Conservation (phyloP, 768 basidiomycete genomes). For the Leucogyrophana mollusca region DNA sequence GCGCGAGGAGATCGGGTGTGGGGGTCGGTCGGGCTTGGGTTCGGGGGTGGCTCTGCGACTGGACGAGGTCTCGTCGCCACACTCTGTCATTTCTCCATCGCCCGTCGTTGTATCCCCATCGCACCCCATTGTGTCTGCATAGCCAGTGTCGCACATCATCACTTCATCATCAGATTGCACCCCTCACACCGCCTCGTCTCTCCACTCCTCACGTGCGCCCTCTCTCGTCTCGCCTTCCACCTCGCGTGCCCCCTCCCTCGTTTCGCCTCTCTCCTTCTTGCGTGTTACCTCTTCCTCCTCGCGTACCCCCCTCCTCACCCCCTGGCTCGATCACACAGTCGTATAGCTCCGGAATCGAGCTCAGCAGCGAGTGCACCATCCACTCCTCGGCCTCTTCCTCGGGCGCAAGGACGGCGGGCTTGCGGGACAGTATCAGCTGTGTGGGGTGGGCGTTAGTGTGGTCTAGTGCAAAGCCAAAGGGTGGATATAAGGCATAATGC, state of each 20-base stretch:
- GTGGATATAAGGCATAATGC: no score
- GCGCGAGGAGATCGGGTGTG: neutral
- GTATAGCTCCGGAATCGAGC: slow-evolving; percentile 56
- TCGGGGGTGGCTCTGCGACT: no score
- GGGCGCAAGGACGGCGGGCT: slow-evolving; percentile 60
- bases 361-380: slow-evolving; percentile 77
- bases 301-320: neutral
- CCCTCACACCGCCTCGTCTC: neutral
- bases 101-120: no score
- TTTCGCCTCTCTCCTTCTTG: neutral
- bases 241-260: neutral
- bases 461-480: no score
- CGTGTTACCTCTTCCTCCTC: neutral
- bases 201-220: neutral
- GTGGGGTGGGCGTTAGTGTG: no score
- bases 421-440: slow-evolving; percentile 74
- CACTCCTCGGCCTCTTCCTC: slow-evolving; percentile 74
- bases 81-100: no score
- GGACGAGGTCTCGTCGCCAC: no score
- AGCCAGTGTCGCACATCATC: no score
- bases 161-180: no score
- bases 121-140: no score
- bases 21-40: neutral
- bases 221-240: neutral
- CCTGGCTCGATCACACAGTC: slow-evolving; percentile 35